phyloP scores from a whole-genome alignment of 2,329 filamentous ascomycete genomes.

The Scedosporium aurantiacum region DNA sequence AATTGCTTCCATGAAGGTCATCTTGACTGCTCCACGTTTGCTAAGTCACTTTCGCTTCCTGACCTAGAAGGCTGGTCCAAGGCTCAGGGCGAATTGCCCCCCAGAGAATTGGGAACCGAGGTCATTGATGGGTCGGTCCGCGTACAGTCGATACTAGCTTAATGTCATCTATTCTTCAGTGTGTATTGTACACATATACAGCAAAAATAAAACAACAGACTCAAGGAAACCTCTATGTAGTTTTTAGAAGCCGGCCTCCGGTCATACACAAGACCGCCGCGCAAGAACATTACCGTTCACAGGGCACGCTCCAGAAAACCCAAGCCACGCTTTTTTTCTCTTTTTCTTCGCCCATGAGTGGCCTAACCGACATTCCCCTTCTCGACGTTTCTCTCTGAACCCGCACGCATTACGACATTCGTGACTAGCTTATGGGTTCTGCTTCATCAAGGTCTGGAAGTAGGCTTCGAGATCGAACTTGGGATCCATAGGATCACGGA shows the following conservation, averaged over 20 bases:
- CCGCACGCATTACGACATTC: not conserved
- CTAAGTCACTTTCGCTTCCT: no score
- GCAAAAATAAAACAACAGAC: slow-evolving; percentile 2
- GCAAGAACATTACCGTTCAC: slow-evolving; percentile 2
- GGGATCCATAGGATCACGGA: slow-evolving; percentile 61
- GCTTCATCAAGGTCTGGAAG: slow-evolving; percentile 51
- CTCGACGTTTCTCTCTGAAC: not conserved
- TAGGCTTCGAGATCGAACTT: slow-evolving; percentile 90
- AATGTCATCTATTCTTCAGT: slow-evolving; percentile 6
- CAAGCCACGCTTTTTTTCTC: not conserved
- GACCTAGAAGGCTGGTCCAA: no score
- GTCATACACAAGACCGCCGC: not conserved
- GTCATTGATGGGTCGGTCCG: not conserved
- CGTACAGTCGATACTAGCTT: not conserved
- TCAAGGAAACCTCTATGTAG: slow-evolving; percentile 8
- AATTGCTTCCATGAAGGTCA: no score
- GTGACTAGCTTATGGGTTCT: slow-evolving; percentile 31
- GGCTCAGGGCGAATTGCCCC: no score
- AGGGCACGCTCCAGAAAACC: not conserved
- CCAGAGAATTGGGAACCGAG: no score
- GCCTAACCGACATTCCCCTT: not conserved
- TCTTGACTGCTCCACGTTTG: no score
- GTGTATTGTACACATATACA: slow-evolving; percentile 6
- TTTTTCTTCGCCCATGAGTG: not conserved
- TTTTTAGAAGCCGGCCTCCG: not conserved